These are phyloP conservation scores for Gaeumannomyces tritici DNA, from an alignment of 2,329 filamentous ascomycete species.

Conservation along the genomic window DNA sequence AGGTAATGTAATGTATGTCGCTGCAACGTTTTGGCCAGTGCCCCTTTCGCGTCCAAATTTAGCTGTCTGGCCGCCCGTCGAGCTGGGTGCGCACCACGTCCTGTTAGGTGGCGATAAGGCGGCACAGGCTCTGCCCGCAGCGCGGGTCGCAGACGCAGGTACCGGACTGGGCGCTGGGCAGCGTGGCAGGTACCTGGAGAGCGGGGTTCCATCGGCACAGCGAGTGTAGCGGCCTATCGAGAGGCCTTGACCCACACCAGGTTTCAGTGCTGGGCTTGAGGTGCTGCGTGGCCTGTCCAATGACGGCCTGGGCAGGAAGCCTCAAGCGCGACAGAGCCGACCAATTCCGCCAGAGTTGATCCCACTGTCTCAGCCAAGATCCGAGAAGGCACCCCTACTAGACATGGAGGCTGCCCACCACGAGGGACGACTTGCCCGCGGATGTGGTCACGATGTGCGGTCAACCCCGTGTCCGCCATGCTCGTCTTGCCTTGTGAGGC, in stretches of 20 bases:
- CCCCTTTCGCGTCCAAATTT: background rate
- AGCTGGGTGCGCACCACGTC: background rate
- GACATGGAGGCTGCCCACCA: background rate
- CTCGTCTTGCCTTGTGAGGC: background rate
- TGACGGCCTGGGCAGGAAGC: background rate
- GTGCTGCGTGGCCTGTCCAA: background rate
- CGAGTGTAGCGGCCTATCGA: background rate
- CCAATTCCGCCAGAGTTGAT: background rate
- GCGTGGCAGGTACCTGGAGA: background rate
- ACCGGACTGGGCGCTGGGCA: background rate
- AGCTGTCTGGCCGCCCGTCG: background rate
- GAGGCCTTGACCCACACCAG: slow-evolving; percentile 1
- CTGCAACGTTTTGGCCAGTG: background rate
- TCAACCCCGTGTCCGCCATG: background rate
- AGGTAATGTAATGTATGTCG: background rate
- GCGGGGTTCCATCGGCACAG: background rate
- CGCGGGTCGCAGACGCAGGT: background rate
- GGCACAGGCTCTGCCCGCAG: background rate
- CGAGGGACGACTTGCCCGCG: background rate
- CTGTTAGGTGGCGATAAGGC: background rate
- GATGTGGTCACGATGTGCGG: background rate
- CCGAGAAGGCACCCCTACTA: background rate
- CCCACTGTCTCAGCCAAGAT: background rate
- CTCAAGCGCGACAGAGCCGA: background rate
- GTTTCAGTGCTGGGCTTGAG: slow-evolving; percentile 1